A percentile compares a stretch with the other conserved stretches of the same genome.
These are phyloP conservation scores for Trichoderma brevicompactum DNA, from an alignment of 2,329 filamentous ascomycete species.

Conservation along the genomic window DNA sequence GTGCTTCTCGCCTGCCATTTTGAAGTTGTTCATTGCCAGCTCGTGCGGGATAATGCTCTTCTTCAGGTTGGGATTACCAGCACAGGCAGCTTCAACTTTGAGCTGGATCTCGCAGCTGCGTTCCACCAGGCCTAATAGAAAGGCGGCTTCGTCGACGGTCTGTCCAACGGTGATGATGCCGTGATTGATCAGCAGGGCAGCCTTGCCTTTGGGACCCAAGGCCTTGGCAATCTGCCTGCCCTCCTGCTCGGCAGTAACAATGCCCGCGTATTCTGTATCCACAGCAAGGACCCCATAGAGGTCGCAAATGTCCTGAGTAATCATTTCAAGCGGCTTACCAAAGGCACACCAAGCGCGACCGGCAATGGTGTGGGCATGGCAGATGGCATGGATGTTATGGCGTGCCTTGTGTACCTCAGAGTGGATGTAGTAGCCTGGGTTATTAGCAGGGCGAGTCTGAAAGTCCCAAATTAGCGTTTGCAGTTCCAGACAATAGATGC, in stretches of 20 bases:
- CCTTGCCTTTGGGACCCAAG: conserved; percentile 62
- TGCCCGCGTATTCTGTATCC: conserved; percentile 61
- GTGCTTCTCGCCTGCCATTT: conserved; percentile 53
- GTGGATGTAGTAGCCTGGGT: conserved; percentile 72
- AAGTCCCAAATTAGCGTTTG: background rate
- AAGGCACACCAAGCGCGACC: conserved; percentile 73
- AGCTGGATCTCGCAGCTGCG: conserved; percentile 71
- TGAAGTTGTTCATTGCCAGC: conserved; percentile 46
- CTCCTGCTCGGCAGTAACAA: conserved; percentile 65
- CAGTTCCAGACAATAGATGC: background rate
- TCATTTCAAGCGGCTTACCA: conserved; percentile 68
- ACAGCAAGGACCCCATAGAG: conserved; percentile 66
- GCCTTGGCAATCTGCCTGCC: conserved; percentile 66
- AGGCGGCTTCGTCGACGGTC: conserved; percentile 76
- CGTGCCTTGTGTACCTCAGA: conserved; percentile 68
- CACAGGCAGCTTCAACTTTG: conserved; percentile 66
- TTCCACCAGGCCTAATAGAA: conserved; percentile 70
- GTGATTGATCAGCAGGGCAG: conserved; percentile 71
- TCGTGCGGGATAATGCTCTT: conserved; percentile 49
- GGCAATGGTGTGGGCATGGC: conserved; percentile 68
- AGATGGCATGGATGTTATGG: conserved; percentile 67
- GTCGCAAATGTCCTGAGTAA: conserved; percentile 69
- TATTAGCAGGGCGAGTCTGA: conserved; percentile 62
- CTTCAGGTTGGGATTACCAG: conserved; percentile 46
- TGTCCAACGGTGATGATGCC: conserved; percentile 71